phyloP scores from a whole-genome alignment of 2,329 filamentous ascomycete genomes.

The Curvularia hawaiiensis region DNA sequence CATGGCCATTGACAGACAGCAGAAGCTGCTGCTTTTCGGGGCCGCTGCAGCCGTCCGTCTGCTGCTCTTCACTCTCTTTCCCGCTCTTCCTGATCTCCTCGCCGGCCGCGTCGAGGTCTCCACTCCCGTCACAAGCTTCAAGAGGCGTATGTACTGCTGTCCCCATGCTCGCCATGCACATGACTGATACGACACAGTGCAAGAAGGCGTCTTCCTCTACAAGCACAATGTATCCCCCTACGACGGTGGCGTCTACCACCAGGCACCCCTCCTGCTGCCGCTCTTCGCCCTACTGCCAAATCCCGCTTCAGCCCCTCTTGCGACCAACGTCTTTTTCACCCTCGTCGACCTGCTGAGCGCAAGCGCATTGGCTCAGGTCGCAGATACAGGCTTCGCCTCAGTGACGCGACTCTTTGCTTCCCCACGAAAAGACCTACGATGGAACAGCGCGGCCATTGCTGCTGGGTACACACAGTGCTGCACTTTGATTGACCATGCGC shows the following conservation, averaged over 20 bases:
- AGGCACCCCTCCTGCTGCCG: slow-evolving; percentile 83
- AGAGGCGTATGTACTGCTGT: slow-evolving; percentile 68
- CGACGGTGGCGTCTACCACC: slow-evolving; percentile 84
- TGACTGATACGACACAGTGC: slow-evolving; percentile 62
- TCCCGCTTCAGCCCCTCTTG: slow-evolving; percentile 67
- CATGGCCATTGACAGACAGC: slow-evolving; percentile 54
- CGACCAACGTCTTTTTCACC: slow-evolving; percentile 81
- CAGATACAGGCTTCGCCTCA: slow-evolving; percentile 77
- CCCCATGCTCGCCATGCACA: background rate
- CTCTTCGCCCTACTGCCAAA: slow-evolving; percentile 88
- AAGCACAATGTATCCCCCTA: slow-evolving; percentile 96
- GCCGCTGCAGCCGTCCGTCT: slow-evolving; percentile 80
- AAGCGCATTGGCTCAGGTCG: slow-evolving; percentile 76
- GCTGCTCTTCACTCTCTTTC: slow-evolving; percentile 79
- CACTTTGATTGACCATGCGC: background rate
- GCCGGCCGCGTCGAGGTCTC: slow-evolving; percentile 95
- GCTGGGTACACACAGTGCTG: slow-evolving; percentile 64
- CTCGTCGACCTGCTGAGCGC: slow-evolving; percentile 82
- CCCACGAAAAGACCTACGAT: slow-evolving; percentile 73
- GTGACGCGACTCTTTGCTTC: slow-evolving; percentile 80
- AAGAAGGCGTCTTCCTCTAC: slow-evolving; percentile 96
- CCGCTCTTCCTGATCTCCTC: slow-evolving; percentile 80
- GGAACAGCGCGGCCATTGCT: slow-evolving; percentile 76
- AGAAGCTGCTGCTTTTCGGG: slow-evolving; percentile 71
- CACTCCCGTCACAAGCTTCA: slow-evolving; percentile 97